Conservation (phyloP, 768 basidiomycete genomes). For the Termitomyces titanicus region DNA sequence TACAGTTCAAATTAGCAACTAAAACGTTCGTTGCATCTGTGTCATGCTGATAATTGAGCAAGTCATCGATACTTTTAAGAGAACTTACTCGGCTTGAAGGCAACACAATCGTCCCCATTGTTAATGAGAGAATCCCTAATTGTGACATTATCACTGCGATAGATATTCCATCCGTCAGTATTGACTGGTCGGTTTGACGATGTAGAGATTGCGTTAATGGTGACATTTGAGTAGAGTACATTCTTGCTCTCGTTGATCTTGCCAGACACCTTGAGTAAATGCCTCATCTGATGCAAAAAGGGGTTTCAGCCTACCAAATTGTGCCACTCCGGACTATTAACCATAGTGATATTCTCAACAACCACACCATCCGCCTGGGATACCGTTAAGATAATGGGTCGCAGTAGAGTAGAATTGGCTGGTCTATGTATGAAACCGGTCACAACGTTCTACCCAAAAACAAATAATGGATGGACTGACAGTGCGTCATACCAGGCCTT, state of each 20-base stretch:
- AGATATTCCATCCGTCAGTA: slow-evolving; percentile 65
- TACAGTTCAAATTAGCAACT: slow-evolving; percentile 55
- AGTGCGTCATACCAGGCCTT: slow-evolving; percentile 58
- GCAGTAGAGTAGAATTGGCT: slow-evolving; percentile 40
- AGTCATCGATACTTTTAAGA: not conserved
- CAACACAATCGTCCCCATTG: slow-evolving; percentile 59
- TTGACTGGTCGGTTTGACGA: slow-evolving; percentile 40
- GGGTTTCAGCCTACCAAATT: slow-evolving; percentile 34
- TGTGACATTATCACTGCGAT: slow-evolving; percentile 47
- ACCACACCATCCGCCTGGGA: slow-evolving; percentile 46
- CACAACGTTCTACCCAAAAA: not conserved
- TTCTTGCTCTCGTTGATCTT: slow-evolving; percentile 47
- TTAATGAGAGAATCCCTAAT: slow-evolving; percentile 48
- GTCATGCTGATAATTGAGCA: not conserved
- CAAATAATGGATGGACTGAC: slow-evolving; percentile 15
- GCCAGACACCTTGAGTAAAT: not conserved
- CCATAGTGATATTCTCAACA: slow-evolving; percentile 44
- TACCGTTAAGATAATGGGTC: slow-evolving; percentile 55
- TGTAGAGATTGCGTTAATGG: slow-evolving; percentile 42
- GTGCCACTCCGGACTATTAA: slow-evolving; percentile 51
- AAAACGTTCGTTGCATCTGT: slow-evolving; percentile 51
- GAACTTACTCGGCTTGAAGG: slow-evolving; percentile 48
- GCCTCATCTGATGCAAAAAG: not conserved
- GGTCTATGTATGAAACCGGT: slow-evolving; percentile 29
- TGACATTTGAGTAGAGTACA: slow-evolving; percentile 43